Evolutionary conservation across 108 stramenopile genomes (phyloP).

Genomic region (Poteriospumella lacustris): DNA sequence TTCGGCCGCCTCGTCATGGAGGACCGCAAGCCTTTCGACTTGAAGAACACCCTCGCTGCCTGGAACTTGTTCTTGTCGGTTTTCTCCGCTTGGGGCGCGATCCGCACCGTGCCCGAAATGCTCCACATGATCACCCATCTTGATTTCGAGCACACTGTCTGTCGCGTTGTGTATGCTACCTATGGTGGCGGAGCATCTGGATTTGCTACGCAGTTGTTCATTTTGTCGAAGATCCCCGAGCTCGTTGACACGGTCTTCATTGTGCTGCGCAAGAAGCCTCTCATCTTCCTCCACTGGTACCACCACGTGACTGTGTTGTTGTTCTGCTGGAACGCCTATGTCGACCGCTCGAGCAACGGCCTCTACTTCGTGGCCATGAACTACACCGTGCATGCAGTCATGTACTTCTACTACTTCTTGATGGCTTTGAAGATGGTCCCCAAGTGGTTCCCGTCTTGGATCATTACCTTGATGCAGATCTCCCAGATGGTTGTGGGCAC

Average conservation of each 20-base stretch:
- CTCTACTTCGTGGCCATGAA: constrained; percentile 85
- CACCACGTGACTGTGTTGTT: constrained; percentile 93
- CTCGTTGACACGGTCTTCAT: constrained; percentile 94
- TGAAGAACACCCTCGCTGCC: constrained; percentile 33
- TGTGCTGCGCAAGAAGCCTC: constrained; percentile 85
- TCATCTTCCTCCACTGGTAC: constrained; percentile 97
- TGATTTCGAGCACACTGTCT: constrained; percentile 46
- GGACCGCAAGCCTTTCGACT: constrained; percentile 28
- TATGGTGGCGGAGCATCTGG: constrained; percentile 76
- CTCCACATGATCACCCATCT: constrained; percentile 59
- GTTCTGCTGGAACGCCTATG: constrained; percentile 94
- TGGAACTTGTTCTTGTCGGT: constrained; percentile 81
- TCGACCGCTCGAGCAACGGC: constrained; percentile 72
- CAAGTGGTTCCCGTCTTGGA: constrained; percentile 29
- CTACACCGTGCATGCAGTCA: constrained; percentile 47
- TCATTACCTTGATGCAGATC: constrained; percentile 36
- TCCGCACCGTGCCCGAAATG: constrained; percentile 78
- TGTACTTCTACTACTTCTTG: constrained; percentile 41
- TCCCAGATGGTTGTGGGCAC: constrained; percentile 37
- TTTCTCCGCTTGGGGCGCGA: constrained; percentile 76
- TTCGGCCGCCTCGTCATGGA: constrained; percentile 36
- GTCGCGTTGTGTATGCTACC: constrained; percentile 58
- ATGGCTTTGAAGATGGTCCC: constrained; percentile 24
- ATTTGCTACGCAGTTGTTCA: constrained; percentile 85
- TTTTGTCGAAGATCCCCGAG: constrained; percentile 81